Conservation (phyloP, 768 basidiomycete species). For the Plicaturopsis crispa region DNA sequence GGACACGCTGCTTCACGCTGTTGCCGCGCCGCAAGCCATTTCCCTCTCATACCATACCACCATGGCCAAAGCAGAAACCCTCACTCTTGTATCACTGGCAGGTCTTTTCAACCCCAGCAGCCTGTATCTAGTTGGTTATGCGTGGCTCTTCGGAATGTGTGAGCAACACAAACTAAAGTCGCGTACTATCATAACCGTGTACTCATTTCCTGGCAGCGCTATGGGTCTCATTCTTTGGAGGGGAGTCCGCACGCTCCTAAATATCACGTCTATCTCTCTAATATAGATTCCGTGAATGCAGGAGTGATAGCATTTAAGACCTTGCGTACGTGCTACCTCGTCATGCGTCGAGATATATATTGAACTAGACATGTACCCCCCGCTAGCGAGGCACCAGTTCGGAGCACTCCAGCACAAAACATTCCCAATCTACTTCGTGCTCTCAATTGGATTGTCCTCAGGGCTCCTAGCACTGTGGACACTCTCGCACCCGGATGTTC, state of each 20-base stretch:
- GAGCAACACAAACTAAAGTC: constrained; percentile 18
- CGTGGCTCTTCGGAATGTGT: constrained; percentile 69
- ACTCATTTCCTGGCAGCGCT: constrained; percentile 20
- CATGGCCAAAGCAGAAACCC: constrained; percentile 27
- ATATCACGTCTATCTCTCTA: neutral
- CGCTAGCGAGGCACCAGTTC: constrained; percentile 62
- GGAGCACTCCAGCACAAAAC: constrained; percentile 64
- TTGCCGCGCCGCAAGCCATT: too few relatives aligned
- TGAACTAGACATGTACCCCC: constrained; percentile 3
- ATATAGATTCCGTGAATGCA: constrained; percentile 11
- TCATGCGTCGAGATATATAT: neutral
- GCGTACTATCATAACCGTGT: too few relatives aligned
- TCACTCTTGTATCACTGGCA: constrained; percentile 26
- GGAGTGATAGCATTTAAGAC: constrained; percentile 55
- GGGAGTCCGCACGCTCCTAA: constrained; percentile 16
- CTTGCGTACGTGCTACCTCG: constrained; percentile 38
- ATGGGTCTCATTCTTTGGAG: constrained; percentile 68
- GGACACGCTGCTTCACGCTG: too few relatives aligned
- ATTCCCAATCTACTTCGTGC: constrained; percentile 68
- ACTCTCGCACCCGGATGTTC: constrained; percentile 47
- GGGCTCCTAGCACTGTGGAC: constrained; percentile 53
- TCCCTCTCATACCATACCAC: neutral
- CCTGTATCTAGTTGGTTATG: constrained; percentile 48
- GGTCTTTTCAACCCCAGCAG: constrained; percentile 26
- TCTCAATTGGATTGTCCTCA: constrained; percentile 47